Conservation (phyloP, 2,329 filamentous ascomycete species). For the Setomelanomma holmii region DNA sequence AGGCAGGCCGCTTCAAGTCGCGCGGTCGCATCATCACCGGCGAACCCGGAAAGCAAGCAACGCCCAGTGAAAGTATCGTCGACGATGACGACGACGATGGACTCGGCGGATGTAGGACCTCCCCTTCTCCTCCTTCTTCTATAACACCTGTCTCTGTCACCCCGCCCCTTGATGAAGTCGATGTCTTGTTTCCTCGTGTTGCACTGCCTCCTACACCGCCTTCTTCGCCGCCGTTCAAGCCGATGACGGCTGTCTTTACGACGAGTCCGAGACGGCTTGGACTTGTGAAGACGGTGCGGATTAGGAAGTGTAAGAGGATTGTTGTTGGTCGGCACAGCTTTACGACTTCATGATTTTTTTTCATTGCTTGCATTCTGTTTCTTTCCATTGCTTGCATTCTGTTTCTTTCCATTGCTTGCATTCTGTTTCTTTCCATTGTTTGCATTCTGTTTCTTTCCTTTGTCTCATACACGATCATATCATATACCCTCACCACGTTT, state of each 20-base stretch:
- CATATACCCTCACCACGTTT: background rate
- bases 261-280: slow-evolving; percentile 31
- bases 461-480: slow-evolving; percentile 2
- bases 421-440: background rate
- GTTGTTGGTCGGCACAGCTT: slow-evolving; percentile 30
- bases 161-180: slow-evolving; percentile 21
- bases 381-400: background rate
- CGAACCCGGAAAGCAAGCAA: slow-evolving; percentile 58
- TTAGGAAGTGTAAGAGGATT: slow-evolving; percentile 23
- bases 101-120: slow-evolving; percentile 79
- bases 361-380: background rate
- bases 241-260: slow-evolving; percentile 39
- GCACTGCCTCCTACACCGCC: slow-evolving; percentile 41
- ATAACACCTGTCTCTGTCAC: slow-evolving; percentile 7
- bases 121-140: slow-evolving; percentile 40
- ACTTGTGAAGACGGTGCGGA: slow-evolving; percentile 26
- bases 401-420: background rate
- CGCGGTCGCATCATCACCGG: slow-evolving; percentile 75
- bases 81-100: slow-evolving; percentile 84
- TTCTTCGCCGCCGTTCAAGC: slow-evolving; percentile 44
- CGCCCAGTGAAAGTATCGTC: slow-evolving; percentile 71
- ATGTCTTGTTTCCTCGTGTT: slow-evolving; percentile 21
- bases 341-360: slow-evolving; percentile 9
- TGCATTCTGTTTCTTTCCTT: background rate
- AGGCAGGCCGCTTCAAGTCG: slow-evolving; percentile 66